phyloP scores from a whole-genome alignment of 768 basidiomycete species.

The Phylloporus sp. region DNA sequence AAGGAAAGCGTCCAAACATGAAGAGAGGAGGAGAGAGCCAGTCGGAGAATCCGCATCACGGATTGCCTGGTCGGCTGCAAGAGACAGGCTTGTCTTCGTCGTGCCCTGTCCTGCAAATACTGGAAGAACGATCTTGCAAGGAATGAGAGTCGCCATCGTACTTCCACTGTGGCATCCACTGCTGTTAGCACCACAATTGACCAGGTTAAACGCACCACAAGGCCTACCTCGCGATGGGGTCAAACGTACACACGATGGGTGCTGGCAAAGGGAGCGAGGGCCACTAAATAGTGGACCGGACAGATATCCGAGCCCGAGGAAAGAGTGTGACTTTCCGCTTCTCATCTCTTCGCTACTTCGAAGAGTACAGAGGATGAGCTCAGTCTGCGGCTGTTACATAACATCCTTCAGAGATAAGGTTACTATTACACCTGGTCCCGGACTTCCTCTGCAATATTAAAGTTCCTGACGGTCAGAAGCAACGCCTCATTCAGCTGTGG shows the following conservation, averaged over 20 bases:
- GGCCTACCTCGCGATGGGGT: conserved; percentile 6
- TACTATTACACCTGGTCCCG: conserved; percentile 17
- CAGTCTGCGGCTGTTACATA: conserved; percentile 21
- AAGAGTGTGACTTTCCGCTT: conserved; percentile 21
- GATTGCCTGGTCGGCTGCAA: conserved; percentile 37
- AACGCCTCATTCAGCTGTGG: not conserved
- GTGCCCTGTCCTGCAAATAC: conserved; percentile 59
- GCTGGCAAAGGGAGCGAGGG: not conserved
- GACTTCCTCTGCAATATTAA: conserved; percentile 14
- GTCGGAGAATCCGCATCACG: conserved; percentile 39
- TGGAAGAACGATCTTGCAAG: conserved; percentile 33
- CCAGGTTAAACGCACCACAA: not conserved
- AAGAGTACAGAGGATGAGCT: conserved; percentile 5
- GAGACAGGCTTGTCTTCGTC: conserved; percentile 27
- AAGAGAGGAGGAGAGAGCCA: conserved; percentile 44
- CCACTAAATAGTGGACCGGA: conserved; percentile 12
- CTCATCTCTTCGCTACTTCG: conserved; percentile 18
- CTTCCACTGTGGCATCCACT: not conserved
- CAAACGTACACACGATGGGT: not conserved
- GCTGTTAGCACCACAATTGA: not conserved
- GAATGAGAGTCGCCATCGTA: conserved; percentile 8
- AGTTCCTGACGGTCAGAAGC: conserved; percentile 10
- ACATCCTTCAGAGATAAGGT: conserved; percentile 20
- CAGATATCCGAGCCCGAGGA: conserved; percentile 10
- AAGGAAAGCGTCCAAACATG: conserved; percentile 49